Conservation (phyloP, 495 filamentous ascomycete species). For the Cercophora newfieldiana region DNA sequence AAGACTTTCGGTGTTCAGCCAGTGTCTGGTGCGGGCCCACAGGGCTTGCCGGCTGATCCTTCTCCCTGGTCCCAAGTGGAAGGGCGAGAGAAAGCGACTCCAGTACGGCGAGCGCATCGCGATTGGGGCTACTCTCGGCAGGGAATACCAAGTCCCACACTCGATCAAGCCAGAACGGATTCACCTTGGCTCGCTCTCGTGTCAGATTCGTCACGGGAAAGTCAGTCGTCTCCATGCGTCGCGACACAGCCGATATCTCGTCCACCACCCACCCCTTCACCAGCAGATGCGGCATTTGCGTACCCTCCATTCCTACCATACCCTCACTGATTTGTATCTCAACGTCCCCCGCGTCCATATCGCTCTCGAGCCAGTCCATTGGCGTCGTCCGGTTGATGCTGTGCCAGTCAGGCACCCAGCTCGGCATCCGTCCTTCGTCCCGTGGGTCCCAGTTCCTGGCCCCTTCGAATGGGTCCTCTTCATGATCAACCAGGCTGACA, state of each 20-base stretch:
- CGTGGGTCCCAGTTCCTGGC: constrained; percentile 13
- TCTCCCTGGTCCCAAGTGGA: constrained; percentile 17
- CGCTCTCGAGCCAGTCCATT: constrained; percentile 7
- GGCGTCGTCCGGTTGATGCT: constrained; percentile 26
- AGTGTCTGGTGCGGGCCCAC: constrained; percentile 15
- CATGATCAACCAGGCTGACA: constrained; percentile 24
- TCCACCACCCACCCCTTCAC: constrained; percentile 23
- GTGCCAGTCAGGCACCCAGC: constrained; percentile 27
- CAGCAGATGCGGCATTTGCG: constrained; percentile 16
- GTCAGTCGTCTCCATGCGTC: constrained; percentile 23
- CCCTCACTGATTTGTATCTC: constrained; percentile 10
- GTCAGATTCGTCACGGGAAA: constrained; percentile 22
- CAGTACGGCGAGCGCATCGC: constrained; percentile 13
- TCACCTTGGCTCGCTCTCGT: constrained; percentile 17
- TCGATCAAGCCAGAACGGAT: constrained; percentile 25
- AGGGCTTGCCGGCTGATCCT: neutral
- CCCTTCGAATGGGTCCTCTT: constrained; percentile 13
- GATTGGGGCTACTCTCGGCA: neutral
- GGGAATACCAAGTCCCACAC: constrained; percentile 17
- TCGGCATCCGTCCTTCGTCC: constrained; percentile 20
- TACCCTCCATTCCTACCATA: neutral
- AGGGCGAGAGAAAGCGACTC: constrained; percentile 22
- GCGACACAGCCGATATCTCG: constrained; percentile 18
- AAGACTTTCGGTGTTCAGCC: constrained; percentile 17
- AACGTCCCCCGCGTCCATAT: neutral